Conservation (phyloP, 140 eudicot species). For the Erigeron philadelphicus region DNA sequence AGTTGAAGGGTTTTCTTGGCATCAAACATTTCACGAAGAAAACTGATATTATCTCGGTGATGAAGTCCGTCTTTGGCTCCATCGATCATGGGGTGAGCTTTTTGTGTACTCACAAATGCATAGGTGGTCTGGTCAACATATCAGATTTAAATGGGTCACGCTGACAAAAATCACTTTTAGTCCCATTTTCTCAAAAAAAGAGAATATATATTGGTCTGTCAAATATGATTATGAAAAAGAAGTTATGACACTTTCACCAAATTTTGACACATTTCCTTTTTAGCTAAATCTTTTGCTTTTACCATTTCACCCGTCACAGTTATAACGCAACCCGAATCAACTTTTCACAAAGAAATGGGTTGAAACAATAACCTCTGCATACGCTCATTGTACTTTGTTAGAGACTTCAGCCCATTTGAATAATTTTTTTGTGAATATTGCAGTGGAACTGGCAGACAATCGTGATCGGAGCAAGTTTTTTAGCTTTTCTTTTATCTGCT, state of each 20-base stretch:
- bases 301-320: neutral
- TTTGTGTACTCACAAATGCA: slow-evolving; percentile 22
- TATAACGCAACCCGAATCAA: neutral
- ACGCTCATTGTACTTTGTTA: neutral
- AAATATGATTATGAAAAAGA: neutral
- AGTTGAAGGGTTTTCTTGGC: slow-evolving; percentile 59
- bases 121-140: neutral
- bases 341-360: neutral
- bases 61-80: slow-evolving; percentile 47
- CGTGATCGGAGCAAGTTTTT: slow-evolving; percentile 63
- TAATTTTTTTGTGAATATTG: slow-evolving; percentile 21
- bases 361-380: neutral
- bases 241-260: neutral
- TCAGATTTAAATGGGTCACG: neutral
- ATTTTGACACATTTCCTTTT: neutral
- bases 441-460: slow-evolving; percentile 97
- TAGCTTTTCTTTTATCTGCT: slow-evolving; percentile 58
- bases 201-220: neutral
- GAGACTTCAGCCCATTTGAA: neutral
- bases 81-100: slow-evolving; percentile 48
- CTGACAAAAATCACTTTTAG: neutral
- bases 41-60: slow-evolving; percentile 46
- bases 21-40: slow-evolving; percentile 49
- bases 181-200: neutral
- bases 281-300: neutral